phyloP scores from a whole-genome alignment of 768 basidiomycete genomes.

The Rhizopogon vesiculosus region DNA sequence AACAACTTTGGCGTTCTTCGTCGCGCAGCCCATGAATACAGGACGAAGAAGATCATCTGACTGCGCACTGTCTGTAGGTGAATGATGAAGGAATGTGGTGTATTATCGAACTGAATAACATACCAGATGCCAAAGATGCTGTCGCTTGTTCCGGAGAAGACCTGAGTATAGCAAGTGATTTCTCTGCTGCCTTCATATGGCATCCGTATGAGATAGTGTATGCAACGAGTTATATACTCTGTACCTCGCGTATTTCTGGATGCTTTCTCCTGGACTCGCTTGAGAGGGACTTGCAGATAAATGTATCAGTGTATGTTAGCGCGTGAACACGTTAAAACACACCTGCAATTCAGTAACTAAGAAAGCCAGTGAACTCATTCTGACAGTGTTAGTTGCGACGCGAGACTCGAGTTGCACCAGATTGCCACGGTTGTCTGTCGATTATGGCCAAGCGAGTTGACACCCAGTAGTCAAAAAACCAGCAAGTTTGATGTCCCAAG shows the following conservation, averaged over 20 bases:
- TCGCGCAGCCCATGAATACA: conserved; percentile 91
- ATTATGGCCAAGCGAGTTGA: no score
- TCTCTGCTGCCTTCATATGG: conserved; percentile 71
- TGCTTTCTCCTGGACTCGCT: conserved; percentile 87
- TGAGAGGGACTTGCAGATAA: conserved; percentile 61
- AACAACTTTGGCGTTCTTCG: conserved; percentile 91
- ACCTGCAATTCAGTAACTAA: conserved; percentile 75
- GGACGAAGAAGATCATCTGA: conserved; percentile 80
- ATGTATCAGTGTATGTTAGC: conserved; percentile 7
- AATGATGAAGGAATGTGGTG: conserved; percentile 4
- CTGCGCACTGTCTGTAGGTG: conserved; percentile 61
- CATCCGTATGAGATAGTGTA: conserved; percentile 8
- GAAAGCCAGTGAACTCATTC: conserved; percentile 66
- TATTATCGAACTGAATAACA: conserved; percentile 16
- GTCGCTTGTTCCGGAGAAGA: conserved; percentile 81
- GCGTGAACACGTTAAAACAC: conserved; percentile 1
- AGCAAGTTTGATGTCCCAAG: no score
- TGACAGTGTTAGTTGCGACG: neutral
- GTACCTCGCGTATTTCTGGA: conserved; percentile 90
- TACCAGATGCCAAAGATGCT: conserved; percentile 68
- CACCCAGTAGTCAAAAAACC: no score
- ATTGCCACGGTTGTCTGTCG: neutral
- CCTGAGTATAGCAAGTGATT: conserved; percentile 74
- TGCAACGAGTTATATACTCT: neutral
- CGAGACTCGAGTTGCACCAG: no score